These are phyloP conservation scores for Kodamaea jinghongensis DNA, from an alignment of 805 yeast species.

Conservation along the genomic window DNA sequence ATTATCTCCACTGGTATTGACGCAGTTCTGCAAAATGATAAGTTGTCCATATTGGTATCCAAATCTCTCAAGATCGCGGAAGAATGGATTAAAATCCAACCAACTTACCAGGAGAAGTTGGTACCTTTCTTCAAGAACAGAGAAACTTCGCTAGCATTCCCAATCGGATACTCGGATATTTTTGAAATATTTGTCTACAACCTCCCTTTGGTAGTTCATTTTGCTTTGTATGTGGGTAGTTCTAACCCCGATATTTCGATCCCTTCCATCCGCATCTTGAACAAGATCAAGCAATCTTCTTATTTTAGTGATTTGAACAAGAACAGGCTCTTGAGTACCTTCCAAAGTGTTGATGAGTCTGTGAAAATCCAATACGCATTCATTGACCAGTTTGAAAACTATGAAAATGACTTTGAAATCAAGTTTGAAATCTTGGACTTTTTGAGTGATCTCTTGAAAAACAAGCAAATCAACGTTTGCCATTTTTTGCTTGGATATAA, in stretches of 20 bases:
- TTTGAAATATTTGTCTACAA: constrained; percentile 70
- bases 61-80: constrained; percentile 45
- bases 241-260: constrained; percentile 49
- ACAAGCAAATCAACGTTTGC: constrained; percentile 51
- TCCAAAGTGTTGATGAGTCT: constrained; percentile 78
- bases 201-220: constrained; percentile 67
- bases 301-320: constrained; percentile 46
- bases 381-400: constrained; percentile 54
- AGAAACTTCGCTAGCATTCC: neutral
- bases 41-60: constrained; percentile 34
- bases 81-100: constrained; percentile 51
- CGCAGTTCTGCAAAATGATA: constrained; percentile 42
- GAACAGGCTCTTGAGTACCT: constrained; percentile 64
- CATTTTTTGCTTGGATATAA: constrained; percentile 81
- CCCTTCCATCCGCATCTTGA: constrained; percentile 52
- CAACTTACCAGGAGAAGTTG: constrained; percentile 54
- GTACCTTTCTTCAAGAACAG: constrained; percentile 44
- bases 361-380: constrained; percentile 69
- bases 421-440: constrained; percentile 63
- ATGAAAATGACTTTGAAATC: constrained; percentile 40
- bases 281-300: constrained; percentile 46
- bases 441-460: constrained; percentile 47
- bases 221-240: constrained; percentile 72
- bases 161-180: constrained; percentile 45
- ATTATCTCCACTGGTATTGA: constrained; percentile 63